phyloP scores from a whole-genome alignment of 1,284 basidiomycete genomes.

The Phellopilus nigrolimitatus region DNA sequence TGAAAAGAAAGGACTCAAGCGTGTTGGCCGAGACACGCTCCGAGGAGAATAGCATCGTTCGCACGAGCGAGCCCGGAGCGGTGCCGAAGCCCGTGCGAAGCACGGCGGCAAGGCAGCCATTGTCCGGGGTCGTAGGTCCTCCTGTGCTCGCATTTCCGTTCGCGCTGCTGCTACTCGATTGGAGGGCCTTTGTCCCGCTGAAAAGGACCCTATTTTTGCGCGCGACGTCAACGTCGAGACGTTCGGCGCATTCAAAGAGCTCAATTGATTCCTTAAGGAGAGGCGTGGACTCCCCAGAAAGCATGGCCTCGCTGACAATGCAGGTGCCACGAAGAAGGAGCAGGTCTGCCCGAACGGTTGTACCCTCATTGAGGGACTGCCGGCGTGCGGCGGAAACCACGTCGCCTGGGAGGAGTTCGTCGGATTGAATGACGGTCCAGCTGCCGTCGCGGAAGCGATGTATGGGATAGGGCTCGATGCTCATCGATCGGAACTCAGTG shows the following conservation, averaged over 20 bases:
- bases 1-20: conserved; percentile 90
- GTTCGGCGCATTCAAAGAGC: conserved; percentile 71
- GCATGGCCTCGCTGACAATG: conserved; percentile 97
- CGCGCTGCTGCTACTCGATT: conserved; percentile 54
- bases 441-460: conserved; percentile 74
- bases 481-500: conserved; percentile 94
- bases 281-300: conserved; percentile 94
- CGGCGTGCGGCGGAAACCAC: conserved; percentile 77
- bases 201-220: conserved; percentile 91
- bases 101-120: conserved; percentile 86
- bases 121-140: conserved; percentile 70
- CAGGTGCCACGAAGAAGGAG: conserved; percentile 83
- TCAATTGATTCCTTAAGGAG: conserved; percentile 91
- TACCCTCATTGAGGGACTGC: conserved; percentile 55
- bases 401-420: conserved; percentile 86
- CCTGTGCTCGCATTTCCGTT: not conserved
- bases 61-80: conserved; percentile 89
- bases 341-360: conserved; percentile 86
- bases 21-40: conserved; percentile 95
- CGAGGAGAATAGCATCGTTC: conserved; percentile 97
- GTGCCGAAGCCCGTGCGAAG: conserved; percentile 96
- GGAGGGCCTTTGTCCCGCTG: conserved; percentile 91
- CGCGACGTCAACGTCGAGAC: conserved; percentile 75
- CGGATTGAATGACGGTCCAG: conserved; percentile 78
- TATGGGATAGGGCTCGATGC: conserved; percentile 83